Evolutionary conservation across 345 rosid genomes (phyloP).

Genomic region (Pelargonium nanum): DNA sequence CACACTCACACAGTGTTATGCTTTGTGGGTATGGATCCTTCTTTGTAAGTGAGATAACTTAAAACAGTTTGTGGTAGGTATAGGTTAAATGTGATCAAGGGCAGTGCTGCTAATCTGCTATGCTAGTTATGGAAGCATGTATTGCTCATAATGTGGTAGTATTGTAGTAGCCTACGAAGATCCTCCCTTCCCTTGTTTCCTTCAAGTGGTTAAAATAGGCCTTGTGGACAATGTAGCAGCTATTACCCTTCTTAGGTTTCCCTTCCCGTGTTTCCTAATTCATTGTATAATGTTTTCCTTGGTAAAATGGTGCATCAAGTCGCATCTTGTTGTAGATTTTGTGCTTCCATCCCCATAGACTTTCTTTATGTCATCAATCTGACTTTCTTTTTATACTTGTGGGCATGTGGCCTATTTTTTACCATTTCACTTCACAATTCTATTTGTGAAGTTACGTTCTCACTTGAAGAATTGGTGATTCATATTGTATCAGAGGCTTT

Average conservation of each 20-base stretch:
- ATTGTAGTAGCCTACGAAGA: background rate
- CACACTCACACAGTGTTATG: too few species aligned
- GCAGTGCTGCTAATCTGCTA: background rate
- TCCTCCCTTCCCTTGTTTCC: background rate
- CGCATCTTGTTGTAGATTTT: background rate
- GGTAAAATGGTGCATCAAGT: background rate
- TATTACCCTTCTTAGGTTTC: background rate
- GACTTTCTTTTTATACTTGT: background rate
- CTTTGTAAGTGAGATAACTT: background rate
- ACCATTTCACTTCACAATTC: background rate
- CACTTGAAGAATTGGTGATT: background rate
- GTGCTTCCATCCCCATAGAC: background rate
- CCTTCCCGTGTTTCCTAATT: background rate
- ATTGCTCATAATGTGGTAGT: background rate
- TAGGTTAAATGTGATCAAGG: background rate
- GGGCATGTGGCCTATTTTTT: background rate
- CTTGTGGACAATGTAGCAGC: background rate
- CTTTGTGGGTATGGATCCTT: background rate
- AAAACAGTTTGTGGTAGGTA: background rate
- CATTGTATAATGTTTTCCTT: background rate
- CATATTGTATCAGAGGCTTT: background rate
- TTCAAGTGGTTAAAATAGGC: background rate
- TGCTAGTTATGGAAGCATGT: background rate
- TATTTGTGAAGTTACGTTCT: background rate
- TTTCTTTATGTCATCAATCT: background rate